Evolutionary conservation across 768 basidiomycete species (phyloP), one percentile per base, ranked within the genome.

Genomic region (Solioccasus polychromus): DNA sequence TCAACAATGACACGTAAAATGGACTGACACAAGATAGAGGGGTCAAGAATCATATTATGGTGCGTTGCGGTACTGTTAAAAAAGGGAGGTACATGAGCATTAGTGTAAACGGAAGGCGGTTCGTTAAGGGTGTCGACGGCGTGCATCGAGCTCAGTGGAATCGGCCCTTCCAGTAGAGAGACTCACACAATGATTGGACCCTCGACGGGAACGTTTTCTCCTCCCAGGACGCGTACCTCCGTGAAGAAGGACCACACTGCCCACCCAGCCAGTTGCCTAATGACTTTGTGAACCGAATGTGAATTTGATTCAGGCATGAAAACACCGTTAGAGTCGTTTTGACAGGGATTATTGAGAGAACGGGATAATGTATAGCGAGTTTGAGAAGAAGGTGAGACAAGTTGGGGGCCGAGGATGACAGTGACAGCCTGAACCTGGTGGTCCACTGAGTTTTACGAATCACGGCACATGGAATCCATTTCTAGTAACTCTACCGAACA

Each of bases 31-130:
- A 93, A 72, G 45, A 88, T 69, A 29, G 80, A 80, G 19, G 89
- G 89, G 69, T 94, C 92, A 26, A 95, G 76, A 76, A 91, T 92
- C 92, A 94, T 95, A 64, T 96, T 97, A 59, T 92, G 88, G 62
- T 96, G 93, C 4, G 88, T 90, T 34, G 84, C 86, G 3, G 86
- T 79, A 30, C 89, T 92, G 61, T 38, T 50, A 45, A 52, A 45
- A 45, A n/a, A n/a, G n/a, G 31, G 38, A 44, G 39, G 37, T 22
- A 25, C 12, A 39, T 62, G 18, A 62, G 35, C 44, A 41, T 59
- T 36, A 12, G 42, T 34, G 12, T 18, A 23, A 19, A 42, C 18
- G 34, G 34, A 41, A 41, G 12, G 34, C 18, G 35, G 4, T 23
- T 32, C 32, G 18, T 25, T 44, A 18, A 26, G 12, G 35, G 35